A percentile compares a stretch with the other conserved stretches of the same genome.
Conservation (phyloP, 192 early-diverging fungal genomes). For the Entomortierella lignicola region DNA sequence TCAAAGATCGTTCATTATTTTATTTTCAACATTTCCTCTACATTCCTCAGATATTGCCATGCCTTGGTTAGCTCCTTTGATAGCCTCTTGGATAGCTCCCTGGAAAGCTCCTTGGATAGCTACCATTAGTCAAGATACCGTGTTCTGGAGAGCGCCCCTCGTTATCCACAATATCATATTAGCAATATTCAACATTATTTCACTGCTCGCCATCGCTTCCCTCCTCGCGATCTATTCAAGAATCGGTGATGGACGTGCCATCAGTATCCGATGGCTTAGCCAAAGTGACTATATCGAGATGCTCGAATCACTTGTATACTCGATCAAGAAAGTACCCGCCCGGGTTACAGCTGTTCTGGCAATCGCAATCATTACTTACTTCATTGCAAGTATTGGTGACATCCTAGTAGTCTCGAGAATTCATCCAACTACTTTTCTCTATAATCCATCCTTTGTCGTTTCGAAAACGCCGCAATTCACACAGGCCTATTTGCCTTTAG, state of each 20-base stretch:
- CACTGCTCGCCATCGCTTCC: background rate
- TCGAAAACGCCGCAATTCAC: background rate
- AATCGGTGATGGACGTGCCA: background rate
- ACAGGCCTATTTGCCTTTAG: background rate
- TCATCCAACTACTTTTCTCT: background rate
- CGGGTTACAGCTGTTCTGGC: background rate
- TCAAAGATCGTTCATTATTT: too few relatives aligned
- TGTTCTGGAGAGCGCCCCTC: too few relatives aligned
- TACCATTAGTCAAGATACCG: too few relatives aligned
- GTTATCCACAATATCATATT: background rate
- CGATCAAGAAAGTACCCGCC: background rate
- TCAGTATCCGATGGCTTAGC: background rate
- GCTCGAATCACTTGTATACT: background rate
- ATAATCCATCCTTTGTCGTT: background rate
- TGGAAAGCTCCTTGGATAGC: too few relatives aligned
- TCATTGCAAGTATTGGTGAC: background rate
- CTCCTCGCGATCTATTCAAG: background rate
- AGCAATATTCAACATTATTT: background rate
- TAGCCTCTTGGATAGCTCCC: too few relatives aligned
- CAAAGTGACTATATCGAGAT: background rate
- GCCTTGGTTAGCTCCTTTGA: too few relatives aligned
- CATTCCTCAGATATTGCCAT: too few relatives aligned
- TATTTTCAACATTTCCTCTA: too few relatives aligned
- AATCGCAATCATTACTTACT: background rate
- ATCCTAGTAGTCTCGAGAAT: background rate